These are phyloP conservation scores for Phytophthora nicotianae DNA, from an alignment of 352 stramenopile species.

Conservation along the genomic window DNA sequence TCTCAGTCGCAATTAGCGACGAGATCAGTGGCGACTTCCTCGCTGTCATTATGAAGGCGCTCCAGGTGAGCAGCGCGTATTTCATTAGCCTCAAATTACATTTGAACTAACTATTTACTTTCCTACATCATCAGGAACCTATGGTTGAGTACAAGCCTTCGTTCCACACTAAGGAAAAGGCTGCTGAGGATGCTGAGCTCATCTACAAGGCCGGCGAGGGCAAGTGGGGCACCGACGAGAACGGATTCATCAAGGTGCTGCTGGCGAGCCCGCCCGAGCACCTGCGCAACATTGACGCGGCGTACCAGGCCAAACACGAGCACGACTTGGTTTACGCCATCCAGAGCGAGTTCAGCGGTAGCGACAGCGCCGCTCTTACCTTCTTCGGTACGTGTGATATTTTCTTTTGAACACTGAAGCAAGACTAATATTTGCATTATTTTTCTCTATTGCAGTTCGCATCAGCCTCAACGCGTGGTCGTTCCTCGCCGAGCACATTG, in stretches of 20 bases:
- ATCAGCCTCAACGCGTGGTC: slow-evolving; percentile 64
- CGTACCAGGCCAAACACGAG: slow-evolving; percentile 67
- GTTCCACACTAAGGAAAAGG: slow-evolving; percentile 73
- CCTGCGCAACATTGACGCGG: slow-evolving; percentile 56
- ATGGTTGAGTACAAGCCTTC: slow-evolving; percentile 47
- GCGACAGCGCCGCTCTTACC: slow-evolving; percentile 48
- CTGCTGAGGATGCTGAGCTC: slow-evolving; percentile 58
- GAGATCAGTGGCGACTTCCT: slow-evolving; percentile 57
- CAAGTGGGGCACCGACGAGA: slow-evolving; percentile 81
- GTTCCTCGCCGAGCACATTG: slow-evolving; percentile 65
- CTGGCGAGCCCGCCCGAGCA: slow-evolving; percentile 66
- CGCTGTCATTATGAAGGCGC: slow-evolving; percentile 55
- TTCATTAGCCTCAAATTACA: neutral
- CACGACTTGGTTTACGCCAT: slow-evolving; percentile 64
- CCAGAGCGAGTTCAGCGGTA: slow-evolving; percentile 71
- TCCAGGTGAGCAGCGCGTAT: slow-evolving; percentile 33
- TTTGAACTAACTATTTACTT: slow-evolving; percentile 4
- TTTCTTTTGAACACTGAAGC: neutral
- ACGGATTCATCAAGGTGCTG: slow-evolving; percentile 66
- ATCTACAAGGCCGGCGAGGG: slow-evolving; percentile 82
- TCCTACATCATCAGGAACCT: slow-evolving; percentile 15
- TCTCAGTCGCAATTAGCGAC: slow-evolving; percentile 47
- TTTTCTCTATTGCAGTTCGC: slow-evolving; percentile 32
- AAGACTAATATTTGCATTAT: slow-evolving; percentile 8
- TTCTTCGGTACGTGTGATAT: slow-evolving; percentile 50